Evolutionary conservation across 2,329 filamentous ascomycete species (phyloP).

Genomic region (Zymoseptoria tritici): DNA sequence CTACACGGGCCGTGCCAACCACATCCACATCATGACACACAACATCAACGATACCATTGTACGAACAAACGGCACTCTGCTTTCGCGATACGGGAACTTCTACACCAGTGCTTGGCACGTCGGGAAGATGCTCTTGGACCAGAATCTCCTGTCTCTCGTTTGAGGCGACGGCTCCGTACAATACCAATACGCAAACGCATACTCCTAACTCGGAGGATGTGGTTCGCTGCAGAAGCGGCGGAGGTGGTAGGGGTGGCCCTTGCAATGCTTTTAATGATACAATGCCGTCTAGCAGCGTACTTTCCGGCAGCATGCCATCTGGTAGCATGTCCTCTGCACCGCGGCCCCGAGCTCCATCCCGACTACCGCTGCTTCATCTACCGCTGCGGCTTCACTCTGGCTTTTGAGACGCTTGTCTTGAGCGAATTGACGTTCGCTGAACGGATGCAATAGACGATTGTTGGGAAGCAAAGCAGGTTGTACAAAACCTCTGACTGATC

Average conservation of each 20-base stretch:
- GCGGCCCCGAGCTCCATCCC: too few species aligned
- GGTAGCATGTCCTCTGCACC: too few species aligned
- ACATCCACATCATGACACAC: slow-evolving; percentile 37
- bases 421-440: too few species aligned
- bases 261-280: slow-evolving; percentile 2
- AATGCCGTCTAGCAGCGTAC: not conserved
- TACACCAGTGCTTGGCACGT: slow-evolving; percentile 47
- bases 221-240: slow-evolving; percentile 27
- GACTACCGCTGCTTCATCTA: too few species aligned
- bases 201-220: slow-evolving; percentile 47
- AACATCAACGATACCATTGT: slow-evolving; percentile 30
- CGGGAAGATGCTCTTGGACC: slow-evolving; percentile 59
- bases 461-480: too few species aligned
- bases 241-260: slow-evolving; percentile 8
- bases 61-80: slow-evolving; percentile 43
- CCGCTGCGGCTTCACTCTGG: too few species aligned
- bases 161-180: slow-evolving; percentile 41
- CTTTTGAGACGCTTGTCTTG: too few species aligned
- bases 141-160: slow-evolving; percentile 48
- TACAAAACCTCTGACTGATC: too few species aligned
- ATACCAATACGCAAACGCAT: slow-evolving; percentile 35
- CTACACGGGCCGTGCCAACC: slow-evolving; percentile 36
- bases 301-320: not conserved
- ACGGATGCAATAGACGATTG: too few species aligned
- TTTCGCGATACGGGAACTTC: slow-evolving; percentile 30